Percentiles rank a stretch among this genome's conserved stretches.
Conservation (phyloP, 2,329 filamentous ascomycete species). For the Sclerotinia spermophila region DNA sequence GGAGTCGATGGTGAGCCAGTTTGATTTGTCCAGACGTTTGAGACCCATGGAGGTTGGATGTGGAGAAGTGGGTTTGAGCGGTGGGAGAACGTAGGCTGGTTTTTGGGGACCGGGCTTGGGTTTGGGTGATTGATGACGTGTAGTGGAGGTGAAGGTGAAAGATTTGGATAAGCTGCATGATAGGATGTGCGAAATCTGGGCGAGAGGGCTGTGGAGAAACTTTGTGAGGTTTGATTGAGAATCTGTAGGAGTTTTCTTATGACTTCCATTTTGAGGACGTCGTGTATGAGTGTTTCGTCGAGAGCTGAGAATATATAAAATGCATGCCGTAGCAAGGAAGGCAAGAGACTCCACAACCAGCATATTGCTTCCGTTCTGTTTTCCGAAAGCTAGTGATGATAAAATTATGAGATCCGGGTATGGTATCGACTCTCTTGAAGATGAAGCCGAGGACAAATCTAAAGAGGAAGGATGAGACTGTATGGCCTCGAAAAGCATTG, state of each 20-base stretch:
- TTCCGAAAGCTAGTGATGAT: not conserved
- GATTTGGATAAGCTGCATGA: not conserved
- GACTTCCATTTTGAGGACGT: not conserved
- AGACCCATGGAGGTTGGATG: conserved; percentile 46
- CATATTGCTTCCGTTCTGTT: conserved; percentile 11
- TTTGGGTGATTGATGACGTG: not conserved
- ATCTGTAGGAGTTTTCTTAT: not conserved
- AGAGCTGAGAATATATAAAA: conserved; percentile 9
- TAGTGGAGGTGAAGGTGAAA: not conserved
- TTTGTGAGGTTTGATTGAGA: not conserved
- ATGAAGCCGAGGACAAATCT: not conserved
- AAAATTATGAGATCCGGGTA: not conserved
- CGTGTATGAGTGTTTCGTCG: not conserved
- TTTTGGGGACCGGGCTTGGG: not conserved
- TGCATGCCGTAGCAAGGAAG: conserved; percentile 6
- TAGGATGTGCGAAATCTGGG: not conserved
- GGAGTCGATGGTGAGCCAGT: conserved; percentile 49
- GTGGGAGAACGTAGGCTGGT: conserved; percentile 3
- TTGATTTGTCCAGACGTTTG: conserved; percentile 42
- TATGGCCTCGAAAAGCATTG: not conserved
- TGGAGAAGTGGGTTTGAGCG: conserved; percentile 4
- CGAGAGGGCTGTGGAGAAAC: not conserved
- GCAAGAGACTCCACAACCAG: conserved; percentile 8
- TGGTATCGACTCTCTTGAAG: not conserved
- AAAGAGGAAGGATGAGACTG: not conserved